A percentile compares a stretch with the other conserved stretches of the same genome.
Conservation (phyloP, 192 early-diverging fungal genomes). For the Podila minutissima region DNA sequence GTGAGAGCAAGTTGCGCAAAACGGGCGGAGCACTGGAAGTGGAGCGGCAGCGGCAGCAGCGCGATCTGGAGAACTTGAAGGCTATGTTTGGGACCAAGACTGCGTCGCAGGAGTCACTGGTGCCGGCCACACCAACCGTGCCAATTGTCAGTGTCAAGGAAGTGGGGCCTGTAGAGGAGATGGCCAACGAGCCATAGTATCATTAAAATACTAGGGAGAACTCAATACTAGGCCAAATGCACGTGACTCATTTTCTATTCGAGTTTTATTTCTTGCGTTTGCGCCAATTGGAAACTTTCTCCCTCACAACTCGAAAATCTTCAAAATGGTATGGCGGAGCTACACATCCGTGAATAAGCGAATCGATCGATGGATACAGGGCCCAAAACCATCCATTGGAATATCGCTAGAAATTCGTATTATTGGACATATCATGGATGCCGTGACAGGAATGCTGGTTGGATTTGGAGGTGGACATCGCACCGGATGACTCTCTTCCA, state of each 20-base stretch:
- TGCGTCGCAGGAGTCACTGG: too few species aligned
- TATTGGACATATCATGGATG: too few species aligned
- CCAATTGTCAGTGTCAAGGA: too few species aligned
- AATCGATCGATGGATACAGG: not conserved
- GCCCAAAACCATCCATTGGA: not conserved
- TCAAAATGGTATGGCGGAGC: constrained; percentile 1
- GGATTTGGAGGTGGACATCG: too few species aligned
- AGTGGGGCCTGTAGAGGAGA: too few species aligned
- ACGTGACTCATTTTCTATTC: not conserved
- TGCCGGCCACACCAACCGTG: too few species aligned
- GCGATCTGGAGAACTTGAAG: constrained; percentile 69
- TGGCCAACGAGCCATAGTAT: too few species aligned
- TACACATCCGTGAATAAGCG: not conserved
- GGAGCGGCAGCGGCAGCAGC: constrained; percentile 71
- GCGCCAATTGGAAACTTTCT: not conserved
- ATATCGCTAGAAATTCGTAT: too few species aligned
- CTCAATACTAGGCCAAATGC: not conserved
- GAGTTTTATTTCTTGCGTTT: not conserved
- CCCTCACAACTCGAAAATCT: constrained; percentile 1
- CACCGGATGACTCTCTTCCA: too few species aligned
- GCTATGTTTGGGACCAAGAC: constrained; percentile 35
- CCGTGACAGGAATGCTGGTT: too few species aligned
- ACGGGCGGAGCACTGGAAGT: constrained; percentile 79
- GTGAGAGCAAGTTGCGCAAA: constrained; percentile 68
- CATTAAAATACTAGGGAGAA: too few species aligned